These are phyloP conservation scores for Colletotrichum karsti DNA, from an alignment of 2,329 filamentous ascomycete genomes.

Conservation along the genomic window DNA sequence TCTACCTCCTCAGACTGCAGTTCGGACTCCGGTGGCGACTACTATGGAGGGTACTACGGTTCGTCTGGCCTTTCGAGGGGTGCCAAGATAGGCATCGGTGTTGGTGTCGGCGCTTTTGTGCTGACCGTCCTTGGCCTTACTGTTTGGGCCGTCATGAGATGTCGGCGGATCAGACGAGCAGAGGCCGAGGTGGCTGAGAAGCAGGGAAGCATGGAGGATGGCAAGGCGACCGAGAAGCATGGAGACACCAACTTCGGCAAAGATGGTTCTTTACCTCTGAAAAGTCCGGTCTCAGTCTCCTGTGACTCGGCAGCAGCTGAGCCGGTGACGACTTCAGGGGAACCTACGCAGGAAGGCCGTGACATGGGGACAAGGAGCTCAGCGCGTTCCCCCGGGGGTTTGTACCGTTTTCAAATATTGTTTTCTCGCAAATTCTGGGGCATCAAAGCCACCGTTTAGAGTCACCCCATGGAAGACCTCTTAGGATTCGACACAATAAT, in stretches of 20 bases:
- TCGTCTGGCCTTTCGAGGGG: background rate
- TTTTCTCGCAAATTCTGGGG: no score
- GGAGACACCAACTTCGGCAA: no score
- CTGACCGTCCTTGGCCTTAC: background rate
- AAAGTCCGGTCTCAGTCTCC: no score
- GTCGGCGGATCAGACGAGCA: conserved; percentile 3
- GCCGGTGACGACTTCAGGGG: no score
- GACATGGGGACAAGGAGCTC: no score
- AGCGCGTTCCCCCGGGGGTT: no score
- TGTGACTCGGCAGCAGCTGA: no score
- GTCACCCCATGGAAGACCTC: background rate
- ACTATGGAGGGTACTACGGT: background rate
- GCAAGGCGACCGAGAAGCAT: background rate
- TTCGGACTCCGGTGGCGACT: background rate
- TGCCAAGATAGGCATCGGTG: background rate
- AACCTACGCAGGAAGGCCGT: no score
- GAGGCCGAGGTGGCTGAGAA: conserved; percentile 1
- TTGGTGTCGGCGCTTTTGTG: background rate
- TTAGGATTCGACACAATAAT: background rate
- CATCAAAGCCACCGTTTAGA: background rate
- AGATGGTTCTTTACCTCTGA: no score
- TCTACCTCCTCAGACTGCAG: background rate
- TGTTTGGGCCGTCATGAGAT: conserved; percentile 12
- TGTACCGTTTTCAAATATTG: no score
- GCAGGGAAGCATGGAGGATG: background rate